Conservation (phyloP, 2,329 filamentous ascomycete genomes). For the Sporothrix luriei region DNA sequence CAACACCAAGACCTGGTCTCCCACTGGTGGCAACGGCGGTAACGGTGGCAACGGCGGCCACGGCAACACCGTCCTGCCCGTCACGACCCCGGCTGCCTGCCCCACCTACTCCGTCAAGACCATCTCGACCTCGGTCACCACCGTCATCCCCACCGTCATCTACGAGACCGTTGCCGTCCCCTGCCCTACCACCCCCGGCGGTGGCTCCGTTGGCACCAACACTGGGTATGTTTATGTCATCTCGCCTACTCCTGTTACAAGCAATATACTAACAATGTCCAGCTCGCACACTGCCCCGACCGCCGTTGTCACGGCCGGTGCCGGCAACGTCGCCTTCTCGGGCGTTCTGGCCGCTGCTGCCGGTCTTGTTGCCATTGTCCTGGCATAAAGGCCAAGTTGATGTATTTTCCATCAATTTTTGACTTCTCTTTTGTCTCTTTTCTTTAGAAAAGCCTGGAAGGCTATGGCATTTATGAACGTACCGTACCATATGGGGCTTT, state of each 20-base stretch:
- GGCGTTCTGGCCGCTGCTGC: conserved; percentile 57
- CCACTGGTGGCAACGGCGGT: background rate
- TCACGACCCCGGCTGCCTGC: conserved; percentile 41
- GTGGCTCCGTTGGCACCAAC: conserved; percentile 41
- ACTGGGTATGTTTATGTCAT: conserved; percentile 40
- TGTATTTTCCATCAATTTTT: conserved; percentile 19
- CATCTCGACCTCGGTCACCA: conserved; percentile 60
- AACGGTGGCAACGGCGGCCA: background rate
- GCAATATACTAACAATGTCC: conserved; percentile 32
- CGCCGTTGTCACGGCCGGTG: conserved; percentile 53
- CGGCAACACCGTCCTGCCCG: conserved; percentile 35
- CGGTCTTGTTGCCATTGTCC: conserved; percentile 57
- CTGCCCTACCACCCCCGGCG: conserved; percentile 41
- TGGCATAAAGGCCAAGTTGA: conserved; percentile 51
- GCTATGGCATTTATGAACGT: conserved; percentile 43
- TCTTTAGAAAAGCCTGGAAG: conserved; percentile 47
- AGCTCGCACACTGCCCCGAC: conserved; percentile 37
- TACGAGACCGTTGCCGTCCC: conserved; percentile 52
- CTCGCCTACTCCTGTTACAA: too few species aligned
- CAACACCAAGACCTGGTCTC: conserved; percentile 9
- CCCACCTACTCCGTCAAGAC: conserved; percentile 51
- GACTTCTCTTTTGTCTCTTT: conserved; percentile 39
- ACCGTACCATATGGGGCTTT: conserved; percentile 38
- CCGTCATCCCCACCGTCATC: conserved; percentile 58
- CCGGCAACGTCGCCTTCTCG: conserved; percentile 57